Evolutionary conservation across 164 flowering plant genomes (phyloP).

Genomic region (Nymphaea colorata): DNA sequence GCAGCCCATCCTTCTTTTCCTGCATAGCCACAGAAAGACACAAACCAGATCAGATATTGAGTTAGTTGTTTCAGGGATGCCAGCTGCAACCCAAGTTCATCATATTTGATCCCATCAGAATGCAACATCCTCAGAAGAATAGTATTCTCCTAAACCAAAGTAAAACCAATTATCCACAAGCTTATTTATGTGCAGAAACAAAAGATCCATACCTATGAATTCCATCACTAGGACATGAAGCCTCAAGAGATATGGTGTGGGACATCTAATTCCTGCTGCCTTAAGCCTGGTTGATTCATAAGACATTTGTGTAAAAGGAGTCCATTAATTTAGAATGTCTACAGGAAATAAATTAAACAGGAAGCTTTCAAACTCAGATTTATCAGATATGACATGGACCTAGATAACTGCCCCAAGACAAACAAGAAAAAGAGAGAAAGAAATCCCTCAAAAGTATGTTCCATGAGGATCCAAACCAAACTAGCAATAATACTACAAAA

Average conservation of each 20-base stretch:
- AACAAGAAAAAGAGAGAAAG: too few species aligned
- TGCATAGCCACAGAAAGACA: conserved; percentile 12
- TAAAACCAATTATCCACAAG: background rate
- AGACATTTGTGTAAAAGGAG: background rate
- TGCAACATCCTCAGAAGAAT: background rate
- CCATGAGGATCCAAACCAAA: too few species aligned
- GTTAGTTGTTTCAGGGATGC: background rate
- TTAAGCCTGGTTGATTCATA: conserved; percentile 42
- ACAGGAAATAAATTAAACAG: background rate
- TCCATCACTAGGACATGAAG: conserved; percentile 98
- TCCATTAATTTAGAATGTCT: too few species aligned
- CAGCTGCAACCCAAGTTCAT: background rate
- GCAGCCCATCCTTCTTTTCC: conserved; percentile 97
- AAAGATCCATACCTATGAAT: conserved; percentile 62
- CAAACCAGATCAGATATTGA: background rate
- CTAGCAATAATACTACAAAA: background rate
- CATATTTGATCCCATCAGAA: background rate
- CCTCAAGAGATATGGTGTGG: conserved; percentile 57
- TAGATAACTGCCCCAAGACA: too few species aligned
- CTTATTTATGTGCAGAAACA: background rate
- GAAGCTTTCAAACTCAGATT: background rate
- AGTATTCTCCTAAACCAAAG: background rate
- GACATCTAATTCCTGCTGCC: conserved; percentile 93
- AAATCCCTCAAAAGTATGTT: too few species aligned
- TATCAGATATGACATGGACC: too few species aligned